Base-by-base conservation (phyloP, 768 basidiomycete species). In the Albatrellus ellisii region DNA sequence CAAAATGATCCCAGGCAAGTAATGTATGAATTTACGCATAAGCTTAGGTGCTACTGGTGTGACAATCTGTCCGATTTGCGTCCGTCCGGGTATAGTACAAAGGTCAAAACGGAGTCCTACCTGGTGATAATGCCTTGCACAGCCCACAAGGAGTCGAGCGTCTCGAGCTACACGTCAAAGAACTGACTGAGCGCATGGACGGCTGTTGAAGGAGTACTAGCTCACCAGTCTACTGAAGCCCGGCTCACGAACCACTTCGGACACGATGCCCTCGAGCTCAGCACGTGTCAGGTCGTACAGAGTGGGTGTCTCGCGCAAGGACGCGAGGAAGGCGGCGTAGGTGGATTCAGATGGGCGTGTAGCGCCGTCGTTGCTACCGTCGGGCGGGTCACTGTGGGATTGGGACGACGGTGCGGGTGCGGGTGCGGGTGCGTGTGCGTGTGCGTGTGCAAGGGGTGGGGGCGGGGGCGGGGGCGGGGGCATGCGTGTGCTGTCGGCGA, bases 161-260 rank as follows among this genome's bases (percentile, higher is more conserved):
- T 62, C 44, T 72, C 67, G 28, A 80, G 65, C 78, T 51, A 33
- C 22, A 2, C 35, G 22, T 41, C 29, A 31, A n/a, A 9, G 5
- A 27, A 26, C 32, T 2, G 25, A 39, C n/a, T 1, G 15, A 26
- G 29, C 22, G 36, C 29, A 5, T 18, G 26, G 12, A 43, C 45
- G n/a, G n/a, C n/a, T n/a, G n/a, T n/a, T n/a, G n/a, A n/a, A n/a
- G n/a, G n/a, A n/a, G n/a, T n/a, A n/a, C n/a, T n/a, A n/a, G n/a
- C n/a, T 63, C 47, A 85, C 88, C 72, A 97, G 66, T 48, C 72
- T 69, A 10, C 68, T 59, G 54, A 95, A 89, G 6, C 87, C 77
- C 40, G 90, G 77, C 56, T 86, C 82, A 41, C 74, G 70, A 14
- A 85, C 65, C 18, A 84, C 68, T 21, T 75, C 67, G 9, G 68